Evolutionary conservation across 1,284 basidiomycete species (phyloP).

Genomic region (Caloboletus inedulis): DNA sequence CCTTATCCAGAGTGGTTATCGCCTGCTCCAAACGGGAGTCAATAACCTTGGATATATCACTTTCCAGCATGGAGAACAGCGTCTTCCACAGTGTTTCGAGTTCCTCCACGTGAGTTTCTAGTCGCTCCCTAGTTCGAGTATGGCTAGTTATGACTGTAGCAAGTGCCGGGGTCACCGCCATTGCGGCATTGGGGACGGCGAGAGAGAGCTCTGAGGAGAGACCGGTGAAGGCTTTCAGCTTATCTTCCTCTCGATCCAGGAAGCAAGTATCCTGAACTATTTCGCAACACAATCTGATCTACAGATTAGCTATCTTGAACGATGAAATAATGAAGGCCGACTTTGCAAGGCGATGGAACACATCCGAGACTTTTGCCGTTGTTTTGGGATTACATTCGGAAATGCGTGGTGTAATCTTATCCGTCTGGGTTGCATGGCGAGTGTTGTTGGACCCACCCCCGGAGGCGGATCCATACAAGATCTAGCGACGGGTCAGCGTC

Average conservation of each 20-base stretch:
- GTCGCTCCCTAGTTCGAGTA: slow-evolving; percentile 40
- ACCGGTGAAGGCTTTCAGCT: slow-evolving; percentile 42
- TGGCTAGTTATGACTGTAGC: slow-evolving; percentile 43
- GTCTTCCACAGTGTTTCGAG: slow-evolving; percentile 45
- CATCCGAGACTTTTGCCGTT: slow-evolving; percentile 18
- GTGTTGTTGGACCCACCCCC: slow-evolving; percentile 5
- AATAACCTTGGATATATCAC: slow-evolving; percentile 39
- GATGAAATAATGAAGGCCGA: slow-evolving; percentile 24
- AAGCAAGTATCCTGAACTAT: slow-evolving; percentile 41
- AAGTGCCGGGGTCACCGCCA: slow-evolving; percentile 43
- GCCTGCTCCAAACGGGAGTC: slow-evolving; percentile 40
- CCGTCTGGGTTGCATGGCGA: slow-evolving; percentile 5
- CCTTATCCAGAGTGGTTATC: slow-evolving; percentile 35
- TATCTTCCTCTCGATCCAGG: slow-evolving; percentile 41
- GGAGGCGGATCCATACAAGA: slow-evolving; percentile 10
- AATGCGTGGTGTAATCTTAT: slow-evolving; percentile 3
- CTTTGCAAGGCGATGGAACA: slow-evolving; percentile 41
- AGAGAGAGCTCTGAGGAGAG: slow-evolving; percentile 46
- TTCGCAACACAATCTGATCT: slow-evolving; percentile 43
- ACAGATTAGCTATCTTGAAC: slow-evolving; percentile 10
- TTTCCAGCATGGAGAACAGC: slow-evolving; percentile 40
- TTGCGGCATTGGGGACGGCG: slow-evolving; percentile 40
- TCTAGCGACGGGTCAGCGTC: slow-evolving; percentile 20
- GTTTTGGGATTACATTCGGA: slow-evolving; percentile 8
- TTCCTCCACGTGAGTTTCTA: slow-evolving; percentile 38